phyloP scores from a whole-genome alignment of 805 yeast genomes.

The Kodamaea laetipori region DNA sequence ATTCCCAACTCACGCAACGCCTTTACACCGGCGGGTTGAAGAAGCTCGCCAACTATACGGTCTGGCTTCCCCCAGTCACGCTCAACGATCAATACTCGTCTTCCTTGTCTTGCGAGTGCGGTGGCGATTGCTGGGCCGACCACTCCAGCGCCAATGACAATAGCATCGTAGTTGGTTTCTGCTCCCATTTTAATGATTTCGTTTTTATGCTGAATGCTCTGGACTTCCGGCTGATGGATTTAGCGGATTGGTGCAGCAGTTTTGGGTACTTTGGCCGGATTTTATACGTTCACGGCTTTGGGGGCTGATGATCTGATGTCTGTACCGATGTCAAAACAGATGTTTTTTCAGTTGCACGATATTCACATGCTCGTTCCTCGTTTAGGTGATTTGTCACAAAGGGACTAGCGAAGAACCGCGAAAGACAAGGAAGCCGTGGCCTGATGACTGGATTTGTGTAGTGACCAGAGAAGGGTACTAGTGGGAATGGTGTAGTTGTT shows the following conservation, averaged over 20 bases:
- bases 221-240: neutral
- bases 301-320: constrained; percentile 2
- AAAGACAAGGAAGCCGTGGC: neutral
- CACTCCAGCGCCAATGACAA: constrained; percentile 98
- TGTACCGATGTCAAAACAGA: constrained; percentile 4
- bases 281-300: too few relatives aligned
- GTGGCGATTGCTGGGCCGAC: constrained; percentile 93
- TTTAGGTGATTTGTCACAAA: neutral
- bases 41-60: constrained; percentile 93
- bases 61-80: constrained; percentile 93
- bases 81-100: constrained; percentile 77
- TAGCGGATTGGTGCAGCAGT: too few relatives aligned
- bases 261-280: too few relatives aligned
- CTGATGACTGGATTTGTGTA: too few relatives aligned
- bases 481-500: too few relatives aligned
- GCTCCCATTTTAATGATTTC: neutral
- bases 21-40: constrained; percentile 96
- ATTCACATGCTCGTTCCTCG: constrained; percentile 7
- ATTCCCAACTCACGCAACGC: constrained; percentile 83
- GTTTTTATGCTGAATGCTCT: neutral
- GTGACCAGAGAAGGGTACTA: too few relatives aligned
- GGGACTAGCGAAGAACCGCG: neutral
- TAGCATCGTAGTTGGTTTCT: constrained; percentile 64
- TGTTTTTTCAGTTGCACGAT: constrained; percentile 6
- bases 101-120: constrained; percentile 86